Base-by-base conservation (phyloP, 768 basidiomycete genomes). In the Suillus spraguei region DNA sequence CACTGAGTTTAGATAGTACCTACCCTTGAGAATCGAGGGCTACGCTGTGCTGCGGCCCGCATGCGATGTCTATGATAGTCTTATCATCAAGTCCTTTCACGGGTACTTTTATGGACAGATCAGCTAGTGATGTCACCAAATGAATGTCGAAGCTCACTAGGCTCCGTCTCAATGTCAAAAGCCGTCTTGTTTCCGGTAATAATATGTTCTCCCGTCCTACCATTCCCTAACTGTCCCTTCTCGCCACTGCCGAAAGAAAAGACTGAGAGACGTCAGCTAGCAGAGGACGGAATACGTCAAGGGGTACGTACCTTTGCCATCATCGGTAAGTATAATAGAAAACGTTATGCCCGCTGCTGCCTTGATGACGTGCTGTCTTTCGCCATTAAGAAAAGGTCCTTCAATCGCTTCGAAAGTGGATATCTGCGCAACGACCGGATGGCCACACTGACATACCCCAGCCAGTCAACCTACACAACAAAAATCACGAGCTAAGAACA, bases 221-320 rank as follows among this genome's bases (percentile, higher is more conserved):
- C 97, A 72, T 94, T 96, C 0, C 95, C 97, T 0, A 98, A 81
- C 67, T 97, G 96, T 1, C 97, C 97, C 63, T 93, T 88, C 76
- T 97, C 95, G 24, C 88, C 93, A 59, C 92, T 95, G 39, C 97
- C 97, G 66, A 95, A 90, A 1, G 94, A 84, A 69, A 90, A 98
- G 3, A 97, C 94, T 91, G 68, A 56, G 58, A 28, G 33, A 20
- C 55, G 33, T 39, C 28, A 54, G 55, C 60, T 35, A n/a, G 36
- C 60, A 55, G 50, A 35, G 64, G 55, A 49, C 20, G 17, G 52
- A 42, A 56, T 16, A 42, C 3, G 39, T 56, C 44, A n/a, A 4
- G 11, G 9, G 39, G 63, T 42, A 33, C 81, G 59, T 66, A 88
- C 92, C 87, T 82, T 87, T 89, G 28, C 95, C 97, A n/a, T 83